A percentile compares a stretch with the other conserved stretches of the same genome.
phyloP scores from a whole-genome alignment of 2,329 filamentous ascomycete species.

The Ramichloridium luteum region DNA sequence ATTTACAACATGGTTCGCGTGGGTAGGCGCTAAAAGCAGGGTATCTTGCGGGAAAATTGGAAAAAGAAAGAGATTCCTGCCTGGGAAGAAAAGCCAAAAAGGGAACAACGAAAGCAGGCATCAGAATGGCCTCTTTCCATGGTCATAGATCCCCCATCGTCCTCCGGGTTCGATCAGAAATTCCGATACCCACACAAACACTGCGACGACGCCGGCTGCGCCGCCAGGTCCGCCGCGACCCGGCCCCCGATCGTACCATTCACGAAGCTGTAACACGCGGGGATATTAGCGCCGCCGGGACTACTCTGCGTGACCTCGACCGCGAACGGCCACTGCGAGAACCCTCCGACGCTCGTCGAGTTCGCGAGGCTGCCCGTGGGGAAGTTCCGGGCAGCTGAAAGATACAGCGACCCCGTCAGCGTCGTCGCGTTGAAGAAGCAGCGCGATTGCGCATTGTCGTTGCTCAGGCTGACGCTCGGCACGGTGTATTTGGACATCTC shows the following conservation, averaged over 20 bases:
- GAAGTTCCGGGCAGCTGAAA: too few species aligned
- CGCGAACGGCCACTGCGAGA: conserved; percentile 46
- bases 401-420: conserved; percentile 47
- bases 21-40: too few species aligned
- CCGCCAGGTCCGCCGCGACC: conserved; percentile 24
- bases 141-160: too few species aligned
- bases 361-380: conserved; percentile 4
- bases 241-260: conserved; percentile 27
- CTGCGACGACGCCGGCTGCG: conserved; percentile 24
- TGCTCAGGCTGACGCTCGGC: conserved; percentile 34
- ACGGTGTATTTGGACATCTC: conserved; percentile 41
- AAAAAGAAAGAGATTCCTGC: too few species aligned
- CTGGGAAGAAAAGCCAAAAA: too few species aligned
- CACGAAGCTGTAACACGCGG: conserved; percentile 39
- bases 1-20: too few species aligned
- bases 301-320: conserved; percentile 44
- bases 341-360: conserved; percentile 22
- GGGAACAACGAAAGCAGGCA: too few species aligned
- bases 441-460: conserved; percentile 34
- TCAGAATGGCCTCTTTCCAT: too few species aligned
- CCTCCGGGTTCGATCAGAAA: conserved; percentile 13
- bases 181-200: conserved; percentile 39
- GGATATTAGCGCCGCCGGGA: conserved; percentile 36
- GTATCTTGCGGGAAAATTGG: too few species aligned
- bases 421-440: conserved; percentile 49